These are phyloP conservation scores for Malassezia sympodialis DNA, from an alignment of 1,284 basidiomycete genomes.

Conservation along the genomic window DNA sequence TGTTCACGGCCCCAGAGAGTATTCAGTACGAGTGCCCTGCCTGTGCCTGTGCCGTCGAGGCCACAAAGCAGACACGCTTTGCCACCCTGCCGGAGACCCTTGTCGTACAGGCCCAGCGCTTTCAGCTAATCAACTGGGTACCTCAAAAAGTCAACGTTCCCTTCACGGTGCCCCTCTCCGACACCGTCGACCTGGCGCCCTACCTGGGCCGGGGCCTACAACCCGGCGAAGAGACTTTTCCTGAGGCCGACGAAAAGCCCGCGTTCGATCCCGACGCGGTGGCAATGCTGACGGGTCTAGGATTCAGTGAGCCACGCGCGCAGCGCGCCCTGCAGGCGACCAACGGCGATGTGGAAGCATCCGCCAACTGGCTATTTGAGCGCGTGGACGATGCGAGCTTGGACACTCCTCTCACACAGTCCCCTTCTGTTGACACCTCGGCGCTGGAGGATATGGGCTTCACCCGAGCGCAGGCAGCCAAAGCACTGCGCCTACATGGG, in stretches of 20 bases:
- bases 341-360: constrained; percentile 64
- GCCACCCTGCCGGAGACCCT: constrained; percentile 79
- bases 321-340: constrained; percentile 68
- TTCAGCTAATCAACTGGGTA: constrained; percentile 93
- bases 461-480: constrained; percentile 67
- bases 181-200: constrained; percentile 57
- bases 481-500: constrained; percentile 76
- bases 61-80: constrained; percentile 62
- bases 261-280: constrained; percentile 33
- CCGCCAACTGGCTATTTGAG: constrained; percentile 87
- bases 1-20: constrained; percentile 60
- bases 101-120: constrained; percentile 83
- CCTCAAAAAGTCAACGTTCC: constrained; percentile 90
- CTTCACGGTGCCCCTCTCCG: constrained; percentile 59
- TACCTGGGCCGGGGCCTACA: constrained; percentile 68
- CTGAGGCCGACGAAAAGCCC: constrained; percentile 55
- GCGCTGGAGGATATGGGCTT: constrained; percentile 91
- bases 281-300: constrained; percentile 37
- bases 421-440: constrained; percentile 40
- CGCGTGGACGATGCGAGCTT: constrained; percentile 94
- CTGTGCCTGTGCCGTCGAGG: constrained; percentile 60
- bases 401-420: constrained; percentile 62
- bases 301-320: constrained; percentile 38
- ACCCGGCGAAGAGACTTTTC: constrained; percentile 63
- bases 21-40: constrained; percentile 62